A percentile compares a stretch with the other conserved stretches of the same genome.
Conservation (phyloP, 202 grass and related monocot genomes). For the Tripidium arundinaceum region DNA sequence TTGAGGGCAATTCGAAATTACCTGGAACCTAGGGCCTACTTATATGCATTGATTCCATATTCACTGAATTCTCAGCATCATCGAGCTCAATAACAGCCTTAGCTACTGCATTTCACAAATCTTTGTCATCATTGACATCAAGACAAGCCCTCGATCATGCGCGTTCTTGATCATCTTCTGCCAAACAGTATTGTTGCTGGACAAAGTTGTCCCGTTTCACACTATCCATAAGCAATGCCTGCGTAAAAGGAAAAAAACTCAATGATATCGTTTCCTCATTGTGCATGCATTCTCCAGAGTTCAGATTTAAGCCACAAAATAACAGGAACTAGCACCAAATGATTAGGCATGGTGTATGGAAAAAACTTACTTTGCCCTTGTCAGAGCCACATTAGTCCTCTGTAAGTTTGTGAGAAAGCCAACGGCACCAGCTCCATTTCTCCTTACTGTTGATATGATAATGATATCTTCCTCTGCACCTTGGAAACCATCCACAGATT, state of each 20-base stretch:
- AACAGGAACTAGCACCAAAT: neutral
- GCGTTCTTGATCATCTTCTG: constrained; percentile 13
- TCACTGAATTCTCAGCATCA: neutral
- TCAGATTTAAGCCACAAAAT: neutral
- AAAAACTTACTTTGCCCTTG: constrained; percentile 35
- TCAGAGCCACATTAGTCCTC: constrained; percentile 26
- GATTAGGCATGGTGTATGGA: too few relatives aligned
- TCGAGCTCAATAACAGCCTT: constrained; percentile 15
- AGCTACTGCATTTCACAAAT: constrained; percentile 6
- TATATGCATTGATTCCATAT: constrained; percentile 1
- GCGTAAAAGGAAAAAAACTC: neutral
- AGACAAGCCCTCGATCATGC: constrained; percentile 14
- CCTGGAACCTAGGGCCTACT: neutral
- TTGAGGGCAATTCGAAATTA: neutral
- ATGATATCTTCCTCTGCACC: constrained; percentile 8
- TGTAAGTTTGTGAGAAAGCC: constrained; percentile 13
- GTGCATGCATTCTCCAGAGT: too few relatives aligned
- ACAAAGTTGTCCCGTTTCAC: constrained; percentile 20
- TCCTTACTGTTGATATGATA: constrained; percentile 22
- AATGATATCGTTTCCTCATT: too few relatives aligned
- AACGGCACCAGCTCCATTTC: neutral
- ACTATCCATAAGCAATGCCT: constrained; percentile 38
- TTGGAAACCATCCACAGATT: constrained; percentile 31
- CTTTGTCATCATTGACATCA: constrained; percentile 1
- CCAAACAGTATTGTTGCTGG: constrained; percentile 25